Conservation (phyloP, 108 stramenopile genomes). For the Fragilariopsis cylindrus region DNA sequence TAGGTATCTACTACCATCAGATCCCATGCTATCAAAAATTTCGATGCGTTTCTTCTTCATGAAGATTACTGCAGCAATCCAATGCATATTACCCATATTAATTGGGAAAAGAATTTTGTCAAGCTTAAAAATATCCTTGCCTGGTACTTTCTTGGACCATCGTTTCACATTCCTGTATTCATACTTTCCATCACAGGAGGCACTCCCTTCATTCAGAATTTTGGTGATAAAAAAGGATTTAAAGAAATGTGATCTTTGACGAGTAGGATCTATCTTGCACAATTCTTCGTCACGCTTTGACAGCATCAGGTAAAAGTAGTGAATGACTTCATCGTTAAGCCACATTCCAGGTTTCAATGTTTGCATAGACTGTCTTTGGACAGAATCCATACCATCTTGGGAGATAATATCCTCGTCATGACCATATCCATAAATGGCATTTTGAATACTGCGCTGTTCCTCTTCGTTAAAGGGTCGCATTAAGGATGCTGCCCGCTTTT, state of each 20-base stretch:
- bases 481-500: constrained; percentile 49
- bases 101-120: constrained; percentile 93
- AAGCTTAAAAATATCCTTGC: constrained; percentile 88
- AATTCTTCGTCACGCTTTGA: constrained; percentile 78
- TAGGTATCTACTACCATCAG: constrained; percentile 52
- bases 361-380: constrained; percentile 65
- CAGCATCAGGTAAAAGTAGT: constrained; percentile 89
- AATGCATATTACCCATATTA: constrained; percentile 88
- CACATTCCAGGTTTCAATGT: constrained; percentile 77
- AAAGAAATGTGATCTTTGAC: constrained; percentile 88
- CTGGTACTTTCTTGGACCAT: constrained; percentile 91
- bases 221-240: constrained; percentile 96
- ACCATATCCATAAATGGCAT: constrained; percentile 57
- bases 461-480: constrained; percentile 67
- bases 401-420: constrained; percentile 56
- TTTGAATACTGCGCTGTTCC: constrained; percentile 53
- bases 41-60: constrained; percentile 86
- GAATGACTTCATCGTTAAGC: constrained; percentile 98
- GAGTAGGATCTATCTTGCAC: constrained; percentile 51
- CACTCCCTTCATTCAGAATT: constrained; percentile 78
- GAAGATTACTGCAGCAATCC: constrained; percentile 90
- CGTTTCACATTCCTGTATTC: constrained; percentile 90
- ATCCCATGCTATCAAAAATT: constrained; percentile 80
- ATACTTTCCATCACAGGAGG: constrained; percentile 62
- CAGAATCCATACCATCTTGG: constrained; percentile 63